Evolutionary conservation across 73 alveolate genomes (phyloP), one percentile per base, ranked within the genome.

Genomic region (Tetrahymena thermophila): DNA sequence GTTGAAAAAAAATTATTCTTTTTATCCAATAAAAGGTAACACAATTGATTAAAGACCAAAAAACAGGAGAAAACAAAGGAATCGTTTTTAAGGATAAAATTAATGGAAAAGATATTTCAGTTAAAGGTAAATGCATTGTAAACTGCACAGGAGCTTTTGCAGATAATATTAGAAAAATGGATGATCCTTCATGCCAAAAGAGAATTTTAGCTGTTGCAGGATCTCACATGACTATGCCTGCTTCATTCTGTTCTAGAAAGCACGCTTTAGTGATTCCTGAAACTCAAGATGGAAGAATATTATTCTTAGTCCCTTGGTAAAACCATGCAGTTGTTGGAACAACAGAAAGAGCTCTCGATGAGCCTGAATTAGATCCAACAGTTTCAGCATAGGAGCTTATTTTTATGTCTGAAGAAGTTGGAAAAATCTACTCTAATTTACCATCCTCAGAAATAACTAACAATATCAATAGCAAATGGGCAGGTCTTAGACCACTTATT

Each of bases 401-500:
- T 31, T 96, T 96, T 94, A 34, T 96, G 58, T 38, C 94, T 42
- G 34, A 96, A 40, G 96, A 96, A 57, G 44, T 44, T 94, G 50
- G 95, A 58, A 94, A 83, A 28, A 71, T 93, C 44, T 85, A 89
- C 94, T 57, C 94, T 40, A 85, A 56, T 14, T 37, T 43, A 58
- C 57, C 94, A 93, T 71, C 96, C 28, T 85, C 85, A 23, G 94
- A 83, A 71, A 58, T 96, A 28, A 84, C 94, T 6, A 94, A 96
- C 34, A 96, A 96, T 84, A 85, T 97, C 25, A 94, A 94, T 56
- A 94, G 98, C 10, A 85, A 95, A n/a, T 98, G 98, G 98, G 94
- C 99, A 42, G 99, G 99, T 5, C 95, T 97, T 10, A 94, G 99
- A 85, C 99, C 99, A 23, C 96, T 98, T 25, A 98, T 98, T 71